Base-by-base conservation (phyloP, 1,139 yeast genomes). In the Saccharomycopsis hybrid region DNA sequence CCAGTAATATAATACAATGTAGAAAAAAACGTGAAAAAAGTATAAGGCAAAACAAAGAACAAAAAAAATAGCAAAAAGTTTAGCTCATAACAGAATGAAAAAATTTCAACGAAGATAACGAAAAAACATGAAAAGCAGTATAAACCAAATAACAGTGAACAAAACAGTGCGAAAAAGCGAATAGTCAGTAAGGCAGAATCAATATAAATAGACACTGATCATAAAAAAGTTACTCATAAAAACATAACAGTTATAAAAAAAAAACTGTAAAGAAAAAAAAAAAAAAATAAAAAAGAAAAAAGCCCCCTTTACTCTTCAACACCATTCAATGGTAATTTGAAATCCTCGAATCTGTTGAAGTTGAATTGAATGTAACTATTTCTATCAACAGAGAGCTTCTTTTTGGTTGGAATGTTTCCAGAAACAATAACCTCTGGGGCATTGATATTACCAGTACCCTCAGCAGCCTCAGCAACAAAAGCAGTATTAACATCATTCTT, bases 331-430 rank as follows among this genome's bases (percentile, higher is more conserved):
- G 11, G 24, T 9, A 13, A 13, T 39, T 44, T 44, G 42, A 51
- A 51, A 31, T 51, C 54, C 13, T 51, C 54, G 36, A 51, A 41
- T 13, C 38, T 44, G 54, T 44, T 48, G 40, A 43, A 51, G 37
- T 49, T 40, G 41, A 51, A 51, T 33, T 51, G 54, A 18, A 44
- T 40, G 28, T 51, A 51, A 40, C 52, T 49, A 40, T 51, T 51
- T 44, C 54, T 44, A 30, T 48, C 48, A 11, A 43, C 47, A 25
- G 48, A 18, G 11, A 49, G 33, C 29, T 49, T 45, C 38, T 46
- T 49, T 43, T 41, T 49, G 28, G 11, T 7, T 7, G 46, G 18
- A 37, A 24, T 31, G 35, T 31, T 31, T 7, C 11, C 35, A 31
- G 11, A 8, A 18, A 18, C 18, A 18, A 18, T 18, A 18, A 18